Conservation (phyloP, 495 filamentous ascomycete species). For the Clohesyomyces aquaticus region DNA sequence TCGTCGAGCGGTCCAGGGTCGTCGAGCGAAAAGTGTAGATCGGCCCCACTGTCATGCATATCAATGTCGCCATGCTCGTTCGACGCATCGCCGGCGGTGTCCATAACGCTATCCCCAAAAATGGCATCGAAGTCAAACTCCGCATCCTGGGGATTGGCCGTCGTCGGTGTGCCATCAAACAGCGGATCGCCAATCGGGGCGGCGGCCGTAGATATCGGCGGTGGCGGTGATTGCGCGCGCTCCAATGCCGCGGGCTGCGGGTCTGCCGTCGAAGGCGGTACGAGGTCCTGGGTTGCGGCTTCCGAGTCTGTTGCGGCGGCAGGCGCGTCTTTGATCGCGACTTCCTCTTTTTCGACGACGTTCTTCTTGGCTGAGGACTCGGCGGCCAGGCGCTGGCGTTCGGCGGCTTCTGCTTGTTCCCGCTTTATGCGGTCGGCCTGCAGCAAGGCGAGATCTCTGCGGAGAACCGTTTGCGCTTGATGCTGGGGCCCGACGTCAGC, state of each 20-base stretch:
- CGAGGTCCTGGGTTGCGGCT: background rate
- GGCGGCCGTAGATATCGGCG: slow-evolving; percentile 4
- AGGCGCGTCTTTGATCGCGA: background rate
- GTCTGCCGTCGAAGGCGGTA: background rate
- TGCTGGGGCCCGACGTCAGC: background rate
- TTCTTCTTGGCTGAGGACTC: slow-evolving; percentile 34
- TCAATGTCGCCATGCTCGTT: slow-evolving; percentile 15
- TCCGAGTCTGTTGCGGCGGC: background rate
- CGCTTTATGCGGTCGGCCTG: slow-evolving; percentile 36
- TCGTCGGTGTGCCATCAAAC: slow-evolving; percentile 32
- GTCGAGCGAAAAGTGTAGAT: slow-evolving; percentile 36
- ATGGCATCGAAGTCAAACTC: slow-evolving; percentile 41
- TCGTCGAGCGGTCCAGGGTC: no score
- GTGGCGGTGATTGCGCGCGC: slow-evolving; percentile 5
- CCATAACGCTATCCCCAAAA: slow-evolving; percentile 24
- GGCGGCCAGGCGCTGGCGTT: slow-evolving; percentile 34
- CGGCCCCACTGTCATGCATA: slow-evolving; percentile 12
- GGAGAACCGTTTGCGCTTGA: slow-evolving; percentile 37
- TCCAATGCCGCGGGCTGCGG: slow-evolving; percentile 7
- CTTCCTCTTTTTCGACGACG: background rate
- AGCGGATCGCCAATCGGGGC: slow-evolving; percentile 16
- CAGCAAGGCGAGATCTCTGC: slow-evolving; percentile 41
- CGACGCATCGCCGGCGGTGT: slow-evolving; percentile 1
- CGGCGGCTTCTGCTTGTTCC: slow-evolving; percentile 39
- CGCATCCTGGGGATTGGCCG: slow-evolving; percentile 20